phyloP scores from a whole-genome alignment of 768 basidiomycete species.

The Trametes meyenii region DNA sequence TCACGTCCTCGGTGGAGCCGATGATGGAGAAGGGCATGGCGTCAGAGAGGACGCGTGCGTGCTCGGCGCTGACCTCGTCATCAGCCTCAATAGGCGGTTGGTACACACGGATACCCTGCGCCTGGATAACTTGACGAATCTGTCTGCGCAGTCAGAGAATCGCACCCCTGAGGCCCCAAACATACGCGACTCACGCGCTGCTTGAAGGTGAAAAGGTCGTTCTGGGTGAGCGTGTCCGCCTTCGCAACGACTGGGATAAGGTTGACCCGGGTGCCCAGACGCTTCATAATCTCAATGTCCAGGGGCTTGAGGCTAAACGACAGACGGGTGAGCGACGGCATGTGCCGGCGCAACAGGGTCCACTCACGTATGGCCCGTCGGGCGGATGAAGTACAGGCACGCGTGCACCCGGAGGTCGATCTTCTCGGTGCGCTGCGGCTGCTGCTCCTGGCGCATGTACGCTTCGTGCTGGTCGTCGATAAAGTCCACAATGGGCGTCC shows the following conservation, averaged over 20 bases:
- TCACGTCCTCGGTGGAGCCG: conserved; percentile 93
- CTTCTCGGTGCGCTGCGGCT: conserved; percentile 94
- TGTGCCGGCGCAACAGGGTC: not conserved
- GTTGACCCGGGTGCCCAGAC: conserved; percentile 96
- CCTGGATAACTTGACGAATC: conserved; percentile 87
- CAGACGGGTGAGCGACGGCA: conserved; percentile 1
- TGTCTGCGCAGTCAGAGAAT: conserved; percentile 35
- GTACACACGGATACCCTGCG: conserved; percentile 95
- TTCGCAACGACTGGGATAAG: conserved; percentile 97
- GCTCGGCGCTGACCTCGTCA: conserved; percentile 83
- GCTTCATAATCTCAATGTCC: conserved; percentile 99
- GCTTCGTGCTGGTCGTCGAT: conserved; percentile 96
- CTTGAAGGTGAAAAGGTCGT: conserved; percentile 91
- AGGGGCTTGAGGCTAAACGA: conserved; percentile 85
- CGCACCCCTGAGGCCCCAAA: not conserved
- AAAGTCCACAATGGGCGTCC: conserved; percentile 98
- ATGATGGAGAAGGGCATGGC: conserved; percentile 99
- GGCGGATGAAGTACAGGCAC: conserved; percentile 95
- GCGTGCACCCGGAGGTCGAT: conserved; percentile 95
- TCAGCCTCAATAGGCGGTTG: conserved; percentile 90
- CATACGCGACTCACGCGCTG: conserved; percentile 66
- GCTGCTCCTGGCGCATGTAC: conserved; percentile 98
- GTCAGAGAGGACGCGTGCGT: conserved; percentile 82
- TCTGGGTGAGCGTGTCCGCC: conserved; percentile 95
- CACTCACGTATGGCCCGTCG: conserved; percentile 94